Conservation (phyloP, 2,329 filamentous ascomycete species). For the Fusarium sp. region DNA sequence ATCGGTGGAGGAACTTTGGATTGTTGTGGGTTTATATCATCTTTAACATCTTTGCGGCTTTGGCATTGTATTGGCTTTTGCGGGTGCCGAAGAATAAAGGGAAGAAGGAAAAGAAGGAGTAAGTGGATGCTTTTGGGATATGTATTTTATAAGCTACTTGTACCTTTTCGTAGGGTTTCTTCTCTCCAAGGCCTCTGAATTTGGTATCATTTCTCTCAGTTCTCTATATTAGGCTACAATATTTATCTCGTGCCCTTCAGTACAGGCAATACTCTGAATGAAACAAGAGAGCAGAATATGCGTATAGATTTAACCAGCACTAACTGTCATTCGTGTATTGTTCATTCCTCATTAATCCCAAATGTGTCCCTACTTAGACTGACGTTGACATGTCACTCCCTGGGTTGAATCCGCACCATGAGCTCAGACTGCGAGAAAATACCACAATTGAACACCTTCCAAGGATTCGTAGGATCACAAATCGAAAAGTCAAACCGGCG, state of each 20-base stretch:
- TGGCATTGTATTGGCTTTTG: conserved; percentile 69
- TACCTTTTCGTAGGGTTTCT: background rate
- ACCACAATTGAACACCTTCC: conserved; percentile 50
- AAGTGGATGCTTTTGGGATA: too few species aligned
- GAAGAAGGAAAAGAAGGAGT: conserved; percentile 46
- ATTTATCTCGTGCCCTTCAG: background rate
- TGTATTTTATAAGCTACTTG: background rate
- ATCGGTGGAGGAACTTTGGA: conserved; percentile 79
- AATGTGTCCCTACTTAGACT: too few species aligned
- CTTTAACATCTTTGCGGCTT: conserved; percentile 69
- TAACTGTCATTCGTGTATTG: background rate
- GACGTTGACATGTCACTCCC: background rate
- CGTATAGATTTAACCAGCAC: too few species aligned
- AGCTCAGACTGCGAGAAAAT: conserved; percentile 52
- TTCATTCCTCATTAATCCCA: background rate
- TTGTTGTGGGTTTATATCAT: conserved; percentile 70
- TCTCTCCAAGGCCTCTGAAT: background rate
- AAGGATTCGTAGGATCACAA: conserved; percentile 51
- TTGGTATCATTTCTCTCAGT: background rate
- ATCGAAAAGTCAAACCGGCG: conserved; percentile 51
- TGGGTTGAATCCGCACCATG: conserved; percentile 40
- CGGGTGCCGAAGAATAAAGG: conserved; percentile 61
- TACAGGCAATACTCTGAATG: background rate
- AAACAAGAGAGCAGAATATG: too few species aligned
- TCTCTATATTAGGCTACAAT: background rate